Percentiles rank a stretch among this genome's conserved stretches.
Evolutionary conservation across 306 rosid genomes (phyloP).

Genomic region (Quercus cerris): DNA sequence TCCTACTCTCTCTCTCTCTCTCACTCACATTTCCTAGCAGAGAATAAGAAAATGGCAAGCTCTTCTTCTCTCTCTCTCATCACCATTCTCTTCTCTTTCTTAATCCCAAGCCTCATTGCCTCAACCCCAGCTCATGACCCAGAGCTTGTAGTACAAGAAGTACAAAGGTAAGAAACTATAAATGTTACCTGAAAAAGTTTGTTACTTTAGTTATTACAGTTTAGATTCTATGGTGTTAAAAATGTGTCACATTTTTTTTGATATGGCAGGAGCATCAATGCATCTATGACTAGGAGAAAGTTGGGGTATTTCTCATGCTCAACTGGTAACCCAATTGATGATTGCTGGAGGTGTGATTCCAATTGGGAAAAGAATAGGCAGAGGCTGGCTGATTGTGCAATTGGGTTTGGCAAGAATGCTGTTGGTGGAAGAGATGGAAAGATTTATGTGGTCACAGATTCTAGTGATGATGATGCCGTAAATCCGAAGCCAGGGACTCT

Average conservation of each 20-base stretch:
- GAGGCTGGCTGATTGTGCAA: slow-evolving; percentile 84
- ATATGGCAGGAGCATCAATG: slow-evolving; percentile 58
- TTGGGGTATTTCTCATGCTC: slow-evolving; percentile 80
- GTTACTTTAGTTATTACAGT: neutral
- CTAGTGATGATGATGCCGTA: slow-evolving; percentile 57
- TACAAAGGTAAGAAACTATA: slow-evolving; percentile 57
- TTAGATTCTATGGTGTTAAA: neutral
- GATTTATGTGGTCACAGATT: slow-evolving; percentile 79
- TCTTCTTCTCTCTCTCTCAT: slow-evolving; percentile 26
- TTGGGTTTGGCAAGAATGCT: slow-evolving; percentile 91
- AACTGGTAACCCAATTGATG: slow-evolving; percentile 93
- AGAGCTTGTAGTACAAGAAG: slow-evolving; percentile 50
- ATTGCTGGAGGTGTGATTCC: slow-evolving; percentile 92
- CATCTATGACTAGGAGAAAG: slow-evolving; percentile 56
- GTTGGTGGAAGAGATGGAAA: slow-evolving; percentile 72
- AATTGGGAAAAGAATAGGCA: slow-evolving; percentile 89
- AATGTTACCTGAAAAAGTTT: neutral
- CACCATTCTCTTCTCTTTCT: slow-evolving; percentile 44
- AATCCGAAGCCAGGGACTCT: slow-evolving; percentile 87
- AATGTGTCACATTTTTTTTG: slow-evolving; percentile 2
- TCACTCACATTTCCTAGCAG: neutral
- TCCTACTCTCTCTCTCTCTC: neutral
- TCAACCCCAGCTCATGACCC: slow-evolving; percentile 59
- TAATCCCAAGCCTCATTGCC: slow-evolving; percentile 44
- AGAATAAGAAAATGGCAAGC: slow-evolving; percentile 37